Percentiles rank a stretch among this genome's conserved stretches.
Evolutionary conservation across 106 monocot genomes (phyloP).

Genomic region (Phalaenopsis equestris): DNA sequence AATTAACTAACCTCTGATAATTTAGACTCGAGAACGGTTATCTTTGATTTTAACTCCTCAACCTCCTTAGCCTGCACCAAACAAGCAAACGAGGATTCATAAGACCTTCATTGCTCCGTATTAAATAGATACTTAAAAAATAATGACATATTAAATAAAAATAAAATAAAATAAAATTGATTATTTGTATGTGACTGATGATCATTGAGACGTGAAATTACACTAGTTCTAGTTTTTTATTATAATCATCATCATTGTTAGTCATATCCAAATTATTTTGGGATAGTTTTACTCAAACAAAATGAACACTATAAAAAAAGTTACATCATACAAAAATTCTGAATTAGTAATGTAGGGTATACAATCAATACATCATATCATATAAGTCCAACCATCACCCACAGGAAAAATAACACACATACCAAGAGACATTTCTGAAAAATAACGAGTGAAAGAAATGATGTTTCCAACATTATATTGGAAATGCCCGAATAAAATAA

Average conservation of each 20-base stretch:
- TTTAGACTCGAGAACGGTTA: conserved; percentile 42
- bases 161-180: neutral
- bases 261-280: neutral
- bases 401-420: neutral
- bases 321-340: neutral
- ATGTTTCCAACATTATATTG: too few relatives aligned
- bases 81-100: neutral
- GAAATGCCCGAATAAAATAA: too few relatives aligned
- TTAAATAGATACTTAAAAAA: neutral
- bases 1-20: conserved; percentile 50
- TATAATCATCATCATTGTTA: neutral
- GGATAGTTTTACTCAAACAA: neutral
- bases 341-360: neutral
- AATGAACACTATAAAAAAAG: neutral
- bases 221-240: neutral
- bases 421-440: neutral
- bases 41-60: conserved; percentile 43
- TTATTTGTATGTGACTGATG: neutral
- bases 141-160: neutral
- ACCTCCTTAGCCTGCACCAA: conserved; percentile 48
- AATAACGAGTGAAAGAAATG: too few relatives aligned
- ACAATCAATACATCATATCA: neutral
- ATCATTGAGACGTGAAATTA: neutral
- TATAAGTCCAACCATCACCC: neutral
- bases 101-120: neutral